These are phyloP conservation scores for Platanus orientalis DNA, from an alignment of 164 flowering plant genomes.

Conservation along the genomic window DNA sequence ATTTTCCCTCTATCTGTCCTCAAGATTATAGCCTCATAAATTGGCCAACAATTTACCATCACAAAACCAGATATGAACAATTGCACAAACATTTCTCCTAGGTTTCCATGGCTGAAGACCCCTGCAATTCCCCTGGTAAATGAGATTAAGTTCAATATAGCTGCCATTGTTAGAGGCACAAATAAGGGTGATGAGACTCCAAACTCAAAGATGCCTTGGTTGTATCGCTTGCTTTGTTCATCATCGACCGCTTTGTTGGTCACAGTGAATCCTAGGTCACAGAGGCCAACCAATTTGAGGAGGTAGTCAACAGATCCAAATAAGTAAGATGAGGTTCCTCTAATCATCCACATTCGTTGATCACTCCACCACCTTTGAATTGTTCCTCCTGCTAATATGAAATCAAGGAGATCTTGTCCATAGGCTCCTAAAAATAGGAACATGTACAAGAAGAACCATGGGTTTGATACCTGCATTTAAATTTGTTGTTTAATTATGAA, in stretches of 20 bases:
- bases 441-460: too few species aligned
- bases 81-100: constrained; percentile 16
- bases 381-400: too few species aligned
- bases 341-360: constrained; percentile 23
- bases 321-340: constrained; percentile 10
- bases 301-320: constrained; percentile 15
- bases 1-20: too few species aligned
- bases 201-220: too few species aligned
- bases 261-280: constrained; percentile 15
- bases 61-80: too few species aligned
- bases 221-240: constrained; percentile 19
- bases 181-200: too few species aligned
- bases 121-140: constrained; percentile 13
- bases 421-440: too few species aligned
- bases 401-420: too few species aligned
- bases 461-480: too few species aligned
- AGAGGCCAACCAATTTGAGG: constrained; percentile 9
- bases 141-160: constrained; percentile 36
- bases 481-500: too few species aligned
- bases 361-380: constrained; percentile 26
- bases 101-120: constrained; percentile 1
- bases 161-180: constrained; percentile 37
- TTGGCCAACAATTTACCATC: too few species aligned
- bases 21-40: too few species aligned
- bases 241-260: constrained; percentile 21